These are phyloP conservation scores for Metschnikowia gelsemii DNA, from an alignment of 805 yeast genomes.

Conservation along the genomic window DNA sequence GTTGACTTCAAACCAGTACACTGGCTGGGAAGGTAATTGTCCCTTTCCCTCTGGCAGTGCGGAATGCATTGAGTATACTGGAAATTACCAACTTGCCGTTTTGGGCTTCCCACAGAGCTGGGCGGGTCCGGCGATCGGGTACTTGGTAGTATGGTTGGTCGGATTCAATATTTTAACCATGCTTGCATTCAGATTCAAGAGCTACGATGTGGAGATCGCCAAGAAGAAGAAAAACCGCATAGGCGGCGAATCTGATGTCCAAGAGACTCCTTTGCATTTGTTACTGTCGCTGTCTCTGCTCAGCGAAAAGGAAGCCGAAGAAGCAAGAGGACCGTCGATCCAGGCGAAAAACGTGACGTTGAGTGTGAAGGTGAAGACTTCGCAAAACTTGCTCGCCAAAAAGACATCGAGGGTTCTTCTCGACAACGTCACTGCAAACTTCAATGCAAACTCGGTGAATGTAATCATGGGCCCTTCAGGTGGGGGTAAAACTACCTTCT, in stretches of 20 bases:
- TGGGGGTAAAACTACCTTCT: slow-evolving; percentile 69
- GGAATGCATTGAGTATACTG: slow-evolving; percentile 47
- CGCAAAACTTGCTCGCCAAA: slow-evolving; percentile 10
- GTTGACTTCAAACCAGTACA: slow-evolving; percentile 60
- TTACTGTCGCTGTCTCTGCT: slow-evolving; percentile 7
- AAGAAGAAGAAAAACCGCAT: slow-evolving; percentile 33
- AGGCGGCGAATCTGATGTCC: slow-evolving; percentile 23
- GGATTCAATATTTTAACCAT: slow-evolving; percentile 53
- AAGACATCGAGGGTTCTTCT: slow-evolving; percentile 25
- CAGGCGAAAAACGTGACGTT: slow-evolving; percentile 15
- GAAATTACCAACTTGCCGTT: slow-evolving; percentile 49
- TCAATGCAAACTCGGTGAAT: slow-evolving; percentile 57
- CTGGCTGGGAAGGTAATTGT: slow-evolving; percentile 61
- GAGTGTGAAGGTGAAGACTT: slow-evolving; percentile 17
- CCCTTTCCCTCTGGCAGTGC: slow-evolving; percentile 39
- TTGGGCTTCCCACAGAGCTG: slow-evolving; percentile 66
- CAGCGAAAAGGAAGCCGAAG: slow-evolving; percentile 9
- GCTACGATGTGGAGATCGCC: slow-evolving; percentile 54
- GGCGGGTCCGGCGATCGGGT: slow-evolving; percentile 63
- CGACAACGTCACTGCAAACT: slow-evolving; percentile 48
- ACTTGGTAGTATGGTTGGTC: slow-evolving; percentile 55
- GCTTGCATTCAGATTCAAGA: slow-evolving; percentile 46
- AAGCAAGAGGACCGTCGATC: slow-evolving; percentile 12
- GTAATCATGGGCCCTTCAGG: slow-evolving; percentile 84
- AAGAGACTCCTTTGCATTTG: not conserved